phyloP scores from a whole-genome alignment of 2,329 filamentous ascomycete genomes.

The Ophiostoma montium region DNA sequence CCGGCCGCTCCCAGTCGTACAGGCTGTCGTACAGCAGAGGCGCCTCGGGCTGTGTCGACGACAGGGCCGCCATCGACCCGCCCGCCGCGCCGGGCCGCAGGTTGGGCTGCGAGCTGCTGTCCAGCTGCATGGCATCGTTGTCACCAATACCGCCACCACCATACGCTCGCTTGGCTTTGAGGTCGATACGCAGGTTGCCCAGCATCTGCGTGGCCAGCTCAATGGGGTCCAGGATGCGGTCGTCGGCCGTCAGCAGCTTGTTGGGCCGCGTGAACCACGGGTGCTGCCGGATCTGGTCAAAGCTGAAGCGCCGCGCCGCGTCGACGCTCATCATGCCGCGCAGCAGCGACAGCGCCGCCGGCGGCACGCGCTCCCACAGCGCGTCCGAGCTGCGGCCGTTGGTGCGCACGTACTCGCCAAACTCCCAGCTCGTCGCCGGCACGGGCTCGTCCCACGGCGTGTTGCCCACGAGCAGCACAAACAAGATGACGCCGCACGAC shows the following conservation, averaged over 20 bases:
- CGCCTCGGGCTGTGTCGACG: slow-evolving; percentile 44
- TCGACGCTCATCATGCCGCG: slow-evolving; percentile 88
- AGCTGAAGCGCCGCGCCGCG: slow-evolving; percentile 59
- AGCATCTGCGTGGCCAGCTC: slow-evolving; percentile 90
- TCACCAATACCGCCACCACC: slow-evolving; percentile 26
- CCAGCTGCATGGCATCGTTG: slow-evolving; percentile 55
- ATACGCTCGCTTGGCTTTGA: slow-evolving; percentile 41
- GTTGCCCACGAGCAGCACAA: slow-evolving; percentile 87
- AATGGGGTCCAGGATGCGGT: slow-evolving; percentile 63
- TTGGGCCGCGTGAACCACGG: slow-evolving; percentile 89
- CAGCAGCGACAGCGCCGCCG: slow-evolving; percentile 63
- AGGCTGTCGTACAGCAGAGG: slow-evolving; percentile 51
- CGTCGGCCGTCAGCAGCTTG: slow-evolving; percentile 57
- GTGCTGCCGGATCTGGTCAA: slow-evolving; percentile 75
- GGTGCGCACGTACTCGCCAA: slow-evolving; percentile 68
- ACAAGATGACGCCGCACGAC: slow-evolving; percentile 96
- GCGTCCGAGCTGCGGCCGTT: slow-evolving; percentile 73
- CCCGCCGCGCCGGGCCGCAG: background rate
- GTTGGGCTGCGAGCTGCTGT: slow-evolving; percentile 22
- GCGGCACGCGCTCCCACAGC: slow-evolving; percentile 68
- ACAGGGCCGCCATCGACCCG: background rate
- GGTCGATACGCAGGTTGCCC: slow-evolving; percentile 78
- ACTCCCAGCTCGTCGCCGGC: slow-evolving; percentile 67
- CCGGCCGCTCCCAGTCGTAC: slow-evolving; percentile 79
- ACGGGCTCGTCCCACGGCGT: slow-evolving; percentile 97